Evolutionary conservation across 2,329 filamentous ascomycete species (phyloP).

Genomic region (Scopulariopsis brevicaulis): DNA sequence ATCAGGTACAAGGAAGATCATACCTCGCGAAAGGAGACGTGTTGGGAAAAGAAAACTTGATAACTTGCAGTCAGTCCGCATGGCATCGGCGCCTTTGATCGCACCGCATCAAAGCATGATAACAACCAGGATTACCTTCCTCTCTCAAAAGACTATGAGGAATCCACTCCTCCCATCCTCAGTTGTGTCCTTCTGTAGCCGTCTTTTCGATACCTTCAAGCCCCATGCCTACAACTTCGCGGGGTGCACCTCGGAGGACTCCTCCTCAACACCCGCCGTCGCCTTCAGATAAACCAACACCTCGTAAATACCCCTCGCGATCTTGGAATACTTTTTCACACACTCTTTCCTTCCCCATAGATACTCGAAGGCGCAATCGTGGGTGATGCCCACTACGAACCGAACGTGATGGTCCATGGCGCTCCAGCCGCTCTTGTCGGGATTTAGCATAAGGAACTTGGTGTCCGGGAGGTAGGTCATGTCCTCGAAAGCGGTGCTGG

Average conservation of each 20-base stretch:
- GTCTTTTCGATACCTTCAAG: neutral
- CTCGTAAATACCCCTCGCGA: constrained; percentile 23
- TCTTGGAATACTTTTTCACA: constrained; percentile 16
- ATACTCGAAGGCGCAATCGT: constrained; percentile 19
- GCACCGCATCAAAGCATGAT: too few relatives aligned
- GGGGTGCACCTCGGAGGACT: neutral
- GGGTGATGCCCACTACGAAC: constrained; percentile 23
- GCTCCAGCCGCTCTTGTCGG: constrained; percentile 22
- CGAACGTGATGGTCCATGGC: constrained; percentile 24
- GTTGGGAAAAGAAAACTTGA: too few relatives aligned
- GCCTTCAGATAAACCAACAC: constrained; percentile 16
- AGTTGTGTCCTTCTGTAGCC: too few relatives aligned
- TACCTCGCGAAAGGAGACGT: too few relatives aligned
- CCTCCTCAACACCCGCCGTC: neutral
- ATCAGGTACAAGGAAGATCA: too few relatives aligned
- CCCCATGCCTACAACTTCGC: neutral
- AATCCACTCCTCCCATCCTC: too few relatives aligned
- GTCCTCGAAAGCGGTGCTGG: constrained; percentile 18
- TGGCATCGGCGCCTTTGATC: too few relatives aligned
- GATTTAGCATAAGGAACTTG: constrained; percentile 22
- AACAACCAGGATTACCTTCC: too few relatives aligned
- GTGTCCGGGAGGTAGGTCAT: constrained; percentile 6
- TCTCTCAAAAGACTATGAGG: too few relatives aligned
- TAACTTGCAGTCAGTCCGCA: too few relatives aligned
- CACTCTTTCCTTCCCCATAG: constrained; percentile 20